These are phyloP conservation scores for Hyaloscypha finlandica DNA, from an alignment of 495 filamentous ascomycete genomes.

Conservation along the genomic window DNA sequence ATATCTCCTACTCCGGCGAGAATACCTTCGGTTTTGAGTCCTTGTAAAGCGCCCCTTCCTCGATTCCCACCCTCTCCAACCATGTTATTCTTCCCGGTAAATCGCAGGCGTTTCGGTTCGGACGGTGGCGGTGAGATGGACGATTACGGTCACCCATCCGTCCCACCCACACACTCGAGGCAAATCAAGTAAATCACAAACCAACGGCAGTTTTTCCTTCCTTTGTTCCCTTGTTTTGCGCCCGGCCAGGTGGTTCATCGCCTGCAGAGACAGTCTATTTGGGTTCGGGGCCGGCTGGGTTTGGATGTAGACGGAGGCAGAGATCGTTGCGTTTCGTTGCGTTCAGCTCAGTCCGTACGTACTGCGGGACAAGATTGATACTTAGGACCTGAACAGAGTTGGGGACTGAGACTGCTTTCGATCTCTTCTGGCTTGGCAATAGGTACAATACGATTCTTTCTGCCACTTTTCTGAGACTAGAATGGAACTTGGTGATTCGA, in stretches of 20 bases:
- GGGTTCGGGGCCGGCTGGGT: neutral
- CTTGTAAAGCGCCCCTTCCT: constrained; percentile 13
- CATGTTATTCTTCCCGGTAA: constrained; percentile 1
- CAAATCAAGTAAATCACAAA: constrained; percentile 2
- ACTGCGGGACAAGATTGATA: neutral
- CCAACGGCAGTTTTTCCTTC: constrained; percentile 29
- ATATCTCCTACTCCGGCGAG: constrained; percentile 93
- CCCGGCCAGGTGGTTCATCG: neutral
- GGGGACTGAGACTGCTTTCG: constrained; percentile 18
- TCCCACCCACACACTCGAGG: constrained; percentile 1
- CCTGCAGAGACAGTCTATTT: neutral
- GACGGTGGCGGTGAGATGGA: constrained; percentile 11
- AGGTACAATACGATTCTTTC: constrained; percentile 35
- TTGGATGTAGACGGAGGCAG: constrained; percentile 1
- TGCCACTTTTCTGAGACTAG: constrained; percentile 19
- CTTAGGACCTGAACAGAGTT: neutral
- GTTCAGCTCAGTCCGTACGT: neutral
- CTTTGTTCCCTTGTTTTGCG: constrained; percentile 14
- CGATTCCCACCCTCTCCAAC: neutral
- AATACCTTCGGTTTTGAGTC: constrained; percentile 81
- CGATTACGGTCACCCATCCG: neutral
- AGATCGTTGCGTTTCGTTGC: neutral
- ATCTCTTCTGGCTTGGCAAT: constrained; percentile 28
- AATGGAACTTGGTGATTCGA: neutral
- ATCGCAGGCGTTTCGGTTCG: constrained; percentile 17